These are phyloP conservation scores for Coffea humblotiana DNA, from an alignment of 305 asterid species.

Conservation along the genomic window DNA sequence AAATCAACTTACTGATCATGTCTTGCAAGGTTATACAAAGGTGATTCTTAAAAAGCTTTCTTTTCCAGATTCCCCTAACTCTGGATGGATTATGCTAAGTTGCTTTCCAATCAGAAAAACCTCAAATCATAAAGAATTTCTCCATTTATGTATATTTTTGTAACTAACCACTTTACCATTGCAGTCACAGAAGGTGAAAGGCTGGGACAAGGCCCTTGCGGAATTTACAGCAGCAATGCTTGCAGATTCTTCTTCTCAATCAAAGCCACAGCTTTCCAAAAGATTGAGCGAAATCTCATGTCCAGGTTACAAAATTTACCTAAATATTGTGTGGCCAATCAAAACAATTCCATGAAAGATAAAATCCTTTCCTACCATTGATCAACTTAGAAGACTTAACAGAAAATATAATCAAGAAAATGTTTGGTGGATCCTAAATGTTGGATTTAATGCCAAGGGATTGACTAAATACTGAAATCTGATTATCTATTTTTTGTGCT, in stretches of 20 bases:
- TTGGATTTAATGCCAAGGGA: background rate
- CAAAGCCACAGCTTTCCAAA: constrained; percentile 52
- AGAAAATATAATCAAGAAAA: background rate
- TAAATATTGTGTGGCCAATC: constrained; percentile 13
- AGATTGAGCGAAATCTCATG: constrained; percentile 75
- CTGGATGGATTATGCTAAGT: background rate
- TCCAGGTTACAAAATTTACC: constrained; percentile 57
- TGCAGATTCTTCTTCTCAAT: constrained; percentile 55
- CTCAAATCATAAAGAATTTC: background rate
- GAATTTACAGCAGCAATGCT: constrained; percentile 78
- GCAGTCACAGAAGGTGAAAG: constrained; percentile 86
- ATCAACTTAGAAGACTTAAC: background rate
- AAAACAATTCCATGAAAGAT: background rate
- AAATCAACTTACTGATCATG: constrained; percentile 71
- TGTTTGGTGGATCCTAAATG: background rate
- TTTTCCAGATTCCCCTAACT: background rate
- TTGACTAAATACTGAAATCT: background rate
- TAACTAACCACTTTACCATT: constrained; percentile 9
- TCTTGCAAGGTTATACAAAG: constrained; percentile 81
- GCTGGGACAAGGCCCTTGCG: constrained; percentile 89
- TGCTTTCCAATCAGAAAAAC: background rate
- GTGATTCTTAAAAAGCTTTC: constrained; percentile 36
- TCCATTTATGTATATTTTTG: background rate
- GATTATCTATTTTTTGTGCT: background rate
- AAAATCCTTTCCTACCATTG: background rate